Conservation (phyloP, 805 yeast species). For the Teunomyces funiuensis region DNA sequence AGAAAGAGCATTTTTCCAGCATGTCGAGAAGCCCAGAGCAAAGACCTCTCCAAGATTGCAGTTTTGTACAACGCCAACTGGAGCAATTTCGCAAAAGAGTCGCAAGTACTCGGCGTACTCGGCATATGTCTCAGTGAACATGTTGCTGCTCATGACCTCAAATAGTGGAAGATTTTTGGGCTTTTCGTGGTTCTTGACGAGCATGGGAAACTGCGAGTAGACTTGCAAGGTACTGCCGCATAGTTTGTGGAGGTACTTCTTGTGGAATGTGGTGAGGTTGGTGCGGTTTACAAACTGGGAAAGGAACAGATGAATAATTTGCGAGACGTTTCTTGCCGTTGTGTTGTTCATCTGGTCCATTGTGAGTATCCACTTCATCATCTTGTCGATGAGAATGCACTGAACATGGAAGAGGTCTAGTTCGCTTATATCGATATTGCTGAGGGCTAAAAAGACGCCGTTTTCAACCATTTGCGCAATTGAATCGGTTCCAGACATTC, state of each 20-base stretch:
- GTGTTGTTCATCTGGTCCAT: background rate
- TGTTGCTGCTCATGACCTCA: background rate
- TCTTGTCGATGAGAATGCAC: background rate
- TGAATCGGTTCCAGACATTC: too few relatives aligned
- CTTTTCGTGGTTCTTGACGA: background rate
- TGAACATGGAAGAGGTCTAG: slow-evolving; percentile 1
- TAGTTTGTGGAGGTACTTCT: background rate
- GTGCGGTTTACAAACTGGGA: background rate
- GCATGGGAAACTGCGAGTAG: background rate
- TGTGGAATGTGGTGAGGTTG: background rate
- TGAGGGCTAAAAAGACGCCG: background rate
- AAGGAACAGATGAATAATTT: background rate
- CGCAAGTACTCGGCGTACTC: background rate
- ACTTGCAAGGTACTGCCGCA: background rate
- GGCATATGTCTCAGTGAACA: background rate
- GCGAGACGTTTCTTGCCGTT: background rate
- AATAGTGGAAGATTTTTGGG: background rate
- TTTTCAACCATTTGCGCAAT: background rate
- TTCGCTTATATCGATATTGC: background rate
- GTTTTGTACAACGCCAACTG: background rate
- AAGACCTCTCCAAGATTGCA: background rate
- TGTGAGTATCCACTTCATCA: background rate
- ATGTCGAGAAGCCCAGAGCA: background rate
- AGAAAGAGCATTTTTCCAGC: background rate
- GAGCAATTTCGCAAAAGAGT: background rate